Percentiles rank a stretch among this genome's conserved stretches.
These are phyloP conservation scores for Cardamine resedifolia DNA, from an alignment of 345 rosid species.

Conservation along the genomic window DNA sequence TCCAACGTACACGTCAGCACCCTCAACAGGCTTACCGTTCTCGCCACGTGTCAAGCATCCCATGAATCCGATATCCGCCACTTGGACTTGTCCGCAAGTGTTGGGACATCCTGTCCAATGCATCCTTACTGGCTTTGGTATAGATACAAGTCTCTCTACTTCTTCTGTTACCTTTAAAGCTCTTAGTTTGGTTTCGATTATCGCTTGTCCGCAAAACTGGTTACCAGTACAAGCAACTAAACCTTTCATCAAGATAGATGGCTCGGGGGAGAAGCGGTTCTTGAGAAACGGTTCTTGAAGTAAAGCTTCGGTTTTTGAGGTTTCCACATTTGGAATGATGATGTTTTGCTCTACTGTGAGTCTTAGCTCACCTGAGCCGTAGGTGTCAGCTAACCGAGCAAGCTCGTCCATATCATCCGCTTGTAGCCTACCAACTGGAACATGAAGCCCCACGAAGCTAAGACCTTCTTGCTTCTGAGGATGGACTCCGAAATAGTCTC, in stretches of 20 bases:
- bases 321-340: conserved; percentile 74
- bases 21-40: conserved; percentile 68
- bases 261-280: conserved; percentile 65
- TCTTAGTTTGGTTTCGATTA: conserved; percentile 90
- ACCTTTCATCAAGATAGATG: conserved; percentile 80
- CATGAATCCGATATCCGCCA: conserved; percentile 96
- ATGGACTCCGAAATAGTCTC: conserved; percentile 78
- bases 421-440: conserved; percentile 86
- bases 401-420: conserved; percentile 95
- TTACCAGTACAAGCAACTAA: conserved; percentile 93
- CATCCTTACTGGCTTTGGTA: conserved; percentile 69
- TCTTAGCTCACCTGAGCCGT: conserved; percentile 85
- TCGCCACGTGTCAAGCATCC: conserved; percentile 90
- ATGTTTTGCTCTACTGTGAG: conserved; percentile 94
- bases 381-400: conserved; percentile 68
- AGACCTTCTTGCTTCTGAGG: conserved; percentile 90
- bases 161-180: conserved; percentile 87
- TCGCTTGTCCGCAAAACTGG: conserved; percentile 92
- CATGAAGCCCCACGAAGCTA: conserved; percentile 76
- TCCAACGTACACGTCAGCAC: conserved; percentile 80
- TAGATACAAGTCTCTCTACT: conserved; percentile 69
- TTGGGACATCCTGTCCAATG: conserved; percentile 99
- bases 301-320: conserved; percentile 67
- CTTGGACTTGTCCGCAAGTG: conserved; percentile 88
- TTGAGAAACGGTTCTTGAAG: conserved; percentile 63